Evolutionary conservation across 495 filamentous ascomycete genomes (phyloP), one percentile per base, ranked within the genome.

Genomic region (Apiosordaria backusii): DNA sequence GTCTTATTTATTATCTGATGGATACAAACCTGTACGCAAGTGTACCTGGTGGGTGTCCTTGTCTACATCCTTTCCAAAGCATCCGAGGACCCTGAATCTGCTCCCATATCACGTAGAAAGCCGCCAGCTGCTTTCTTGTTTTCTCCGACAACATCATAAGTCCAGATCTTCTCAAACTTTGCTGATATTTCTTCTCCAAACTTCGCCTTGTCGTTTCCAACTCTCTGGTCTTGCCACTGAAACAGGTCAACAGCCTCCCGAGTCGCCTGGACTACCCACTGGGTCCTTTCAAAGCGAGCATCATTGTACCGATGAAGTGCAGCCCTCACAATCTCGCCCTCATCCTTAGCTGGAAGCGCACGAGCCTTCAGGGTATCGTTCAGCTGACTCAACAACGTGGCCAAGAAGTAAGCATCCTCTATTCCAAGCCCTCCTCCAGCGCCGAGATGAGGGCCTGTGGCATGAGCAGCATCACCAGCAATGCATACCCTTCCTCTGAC

Each of bases 401-500:
- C 75, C 7, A 85, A 70, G 16, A 78, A 78, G 35, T 83, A 57
- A 1, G 76, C 82, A 69, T 87, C 85, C 68, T 88, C 85, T 35
- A 87, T 76, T 0, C 84, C 84, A 65, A 85, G 75, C 0, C 84
- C 83, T 0, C 82, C 86, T 0, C 86, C 86, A 1, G 85, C 80
- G 0, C 86, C 86, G 2, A 86, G 78, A 54, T 82, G 80, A 61
- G 80, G 85, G 0, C 76, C 75, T 4, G 72, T 66, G 7, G 80
- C 76, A 19, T 77, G 76, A 1, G 78, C 77, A 7, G 78, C 80
- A 54, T 86, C 83, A 0, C 84, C 84, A 0, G 83, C 82, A 23
- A 86, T 55, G 50, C 79, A 81, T 1, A 85, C 69, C 16, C 74
- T 66, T 0, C 80, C 82, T 1, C 58, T 58, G 21, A 67, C 23